Evolutionary conservation across 768 basidiomycete species (phyloP).

Genomic region (Kondoa subrosea): DNA sequence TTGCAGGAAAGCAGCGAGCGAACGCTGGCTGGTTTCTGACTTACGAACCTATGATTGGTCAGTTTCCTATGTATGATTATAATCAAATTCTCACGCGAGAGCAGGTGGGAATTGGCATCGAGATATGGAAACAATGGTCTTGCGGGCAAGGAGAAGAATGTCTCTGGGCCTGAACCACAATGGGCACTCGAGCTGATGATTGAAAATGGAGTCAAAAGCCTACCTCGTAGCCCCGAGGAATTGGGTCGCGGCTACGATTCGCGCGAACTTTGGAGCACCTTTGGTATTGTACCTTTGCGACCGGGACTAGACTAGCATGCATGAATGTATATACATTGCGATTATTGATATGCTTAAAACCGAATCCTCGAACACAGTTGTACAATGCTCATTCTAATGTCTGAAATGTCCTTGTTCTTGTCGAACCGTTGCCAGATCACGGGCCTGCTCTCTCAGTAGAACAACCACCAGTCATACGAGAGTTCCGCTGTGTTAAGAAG

Average conservation of each 20-base stretch:
- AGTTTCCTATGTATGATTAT: not conserved
- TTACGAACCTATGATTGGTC: not conserved
- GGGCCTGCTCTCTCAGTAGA: not conserved
- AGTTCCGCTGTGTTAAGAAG: not conserved
- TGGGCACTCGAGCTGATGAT: slow-evolving; percentile 50
- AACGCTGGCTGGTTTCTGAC: slow-evolving; percentile 38
- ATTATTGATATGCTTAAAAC: no score
- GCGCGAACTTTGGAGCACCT: slow-evolving; percentile 43
- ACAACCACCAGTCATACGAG: not conserved
- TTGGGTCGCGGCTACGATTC: slow-evolving; percentile 46
- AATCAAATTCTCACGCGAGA: slow-evolving; percentile 22
- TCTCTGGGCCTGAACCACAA: slow-evolving; percentile 35
- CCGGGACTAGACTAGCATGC: slow-evolving; percentile 8
- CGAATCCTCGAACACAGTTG: no score
- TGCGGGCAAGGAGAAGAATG: not conserved
- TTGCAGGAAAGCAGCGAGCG: slow-evolving; percentile 38
- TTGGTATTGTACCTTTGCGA: slow-evolving; percentile 24
- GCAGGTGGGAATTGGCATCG: slow-evolving; percentile 49
- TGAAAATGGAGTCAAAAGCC: slow-evolving; percentile 39
- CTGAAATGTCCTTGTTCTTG: not conserved
- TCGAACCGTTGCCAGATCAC: not conserved
- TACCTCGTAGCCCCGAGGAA: slow-evolving; percentile 40
- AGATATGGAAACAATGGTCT: slow-evolving; percentile 38
- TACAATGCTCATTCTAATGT: not conserved
- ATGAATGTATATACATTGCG: no score